These are phyloP conservation scores for Ophiostoma australiae DNA, from an alignment of 2,329 filamentous ascomycete species.

Conservation along the genomic window DNA sequence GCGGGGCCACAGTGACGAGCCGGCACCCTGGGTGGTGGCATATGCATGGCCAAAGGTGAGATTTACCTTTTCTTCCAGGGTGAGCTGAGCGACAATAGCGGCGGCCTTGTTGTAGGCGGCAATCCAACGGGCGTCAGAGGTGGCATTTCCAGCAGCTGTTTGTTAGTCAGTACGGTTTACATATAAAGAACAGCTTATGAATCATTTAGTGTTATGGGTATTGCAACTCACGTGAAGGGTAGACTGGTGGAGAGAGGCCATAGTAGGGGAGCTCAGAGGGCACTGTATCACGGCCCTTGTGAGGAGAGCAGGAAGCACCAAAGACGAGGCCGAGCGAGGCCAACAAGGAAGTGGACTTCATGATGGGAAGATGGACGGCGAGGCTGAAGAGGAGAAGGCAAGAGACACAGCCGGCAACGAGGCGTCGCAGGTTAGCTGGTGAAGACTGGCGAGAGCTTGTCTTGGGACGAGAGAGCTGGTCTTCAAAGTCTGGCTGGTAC, in stretches of 20 bases:
- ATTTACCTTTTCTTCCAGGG: conserved; percentile 39
- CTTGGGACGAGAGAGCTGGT: background rate
- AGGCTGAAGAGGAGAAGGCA: background rate
- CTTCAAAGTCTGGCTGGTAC: background rate
- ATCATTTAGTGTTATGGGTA: background rate
- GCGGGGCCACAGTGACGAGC: conserved; percentile 26
- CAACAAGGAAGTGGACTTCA: background rate
- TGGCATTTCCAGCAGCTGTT: conserved; percentile 32
- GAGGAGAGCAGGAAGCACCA: background rate
- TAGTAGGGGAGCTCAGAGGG: conserved; percentile 34
- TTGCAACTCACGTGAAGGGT: conserved; percentile 32
- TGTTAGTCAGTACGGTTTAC: background rate
- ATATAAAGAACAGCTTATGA: background rate
- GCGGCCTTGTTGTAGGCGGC: conserved; percentile 36
- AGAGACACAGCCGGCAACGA: background rate
- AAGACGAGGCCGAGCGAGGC: conserved; percentile 16
- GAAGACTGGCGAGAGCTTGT: background rate
- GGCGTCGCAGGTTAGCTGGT: background rate
- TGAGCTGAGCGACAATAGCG: conserved; percentile 38
- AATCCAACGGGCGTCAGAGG: conserved; percentile 34
- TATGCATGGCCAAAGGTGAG: conserved; percentile 36
- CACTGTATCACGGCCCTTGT: background rate
- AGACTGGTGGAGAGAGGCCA: conserved; percentile 35
- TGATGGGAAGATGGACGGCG: background rate
- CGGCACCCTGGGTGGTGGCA: background rate